Conservation (phyloP, 441 rosid species). For the Francoa sonchifolia region DNA sequence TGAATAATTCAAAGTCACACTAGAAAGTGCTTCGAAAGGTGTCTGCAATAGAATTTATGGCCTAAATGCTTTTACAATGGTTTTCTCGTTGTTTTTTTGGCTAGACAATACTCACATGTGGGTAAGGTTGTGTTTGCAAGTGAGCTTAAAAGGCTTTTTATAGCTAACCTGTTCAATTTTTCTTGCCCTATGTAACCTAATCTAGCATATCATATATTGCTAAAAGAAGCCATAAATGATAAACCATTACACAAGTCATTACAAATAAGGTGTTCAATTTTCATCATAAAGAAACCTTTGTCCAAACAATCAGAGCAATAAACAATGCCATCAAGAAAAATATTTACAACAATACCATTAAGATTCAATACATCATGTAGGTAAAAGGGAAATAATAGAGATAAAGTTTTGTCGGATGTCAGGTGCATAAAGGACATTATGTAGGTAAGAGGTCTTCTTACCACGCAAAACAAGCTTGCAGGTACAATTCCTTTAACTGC, state of each 20-base stretch:
- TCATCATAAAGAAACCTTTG: too few species aligned
- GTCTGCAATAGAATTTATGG: neutral
- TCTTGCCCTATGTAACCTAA: conserved; percentile 9
- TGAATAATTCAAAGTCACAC: conserved; percentile 4
- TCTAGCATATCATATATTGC: conserved; percentile 9
- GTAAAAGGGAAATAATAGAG: too few species aligned
- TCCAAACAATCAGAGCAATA: too few species aligned
- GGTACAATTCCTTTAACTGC: conserved; percentile 6
- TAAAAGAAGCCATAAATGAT: too few species aligned
- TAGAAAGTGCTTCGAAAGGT: conserved; percentile 5
- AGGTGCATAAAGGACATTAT: too few species aligned
- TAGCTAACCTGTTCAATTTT: neutral
- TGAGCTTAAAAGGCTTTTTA: neutral
- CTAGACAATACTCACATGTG: conserved; percentile 1
- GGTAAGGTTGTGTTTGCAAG: neutral
- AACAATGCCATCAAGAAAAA: too few species aligned
- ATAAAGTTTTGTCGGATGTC: neutral
- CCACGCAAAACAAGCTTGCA: conserved; percentile 2
- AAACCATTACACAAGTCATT: too few species aligned
- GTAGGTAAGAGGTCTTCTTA: neutral
- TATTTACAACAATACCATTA: too few species aligned
- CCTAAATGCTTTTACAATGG: conserved; percentile 3
- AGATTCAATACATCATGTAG: too few species aligned
- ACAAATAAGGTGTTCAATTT: too few species aligned
- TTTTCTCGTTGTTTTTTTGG: conserved; percentile 3